These are phyloP conservation scores for Aureobasidium subglaciale DNA, from an alignment of 2,329 filamentous ascomycete species.

Conservation along the genomic window DNA sequence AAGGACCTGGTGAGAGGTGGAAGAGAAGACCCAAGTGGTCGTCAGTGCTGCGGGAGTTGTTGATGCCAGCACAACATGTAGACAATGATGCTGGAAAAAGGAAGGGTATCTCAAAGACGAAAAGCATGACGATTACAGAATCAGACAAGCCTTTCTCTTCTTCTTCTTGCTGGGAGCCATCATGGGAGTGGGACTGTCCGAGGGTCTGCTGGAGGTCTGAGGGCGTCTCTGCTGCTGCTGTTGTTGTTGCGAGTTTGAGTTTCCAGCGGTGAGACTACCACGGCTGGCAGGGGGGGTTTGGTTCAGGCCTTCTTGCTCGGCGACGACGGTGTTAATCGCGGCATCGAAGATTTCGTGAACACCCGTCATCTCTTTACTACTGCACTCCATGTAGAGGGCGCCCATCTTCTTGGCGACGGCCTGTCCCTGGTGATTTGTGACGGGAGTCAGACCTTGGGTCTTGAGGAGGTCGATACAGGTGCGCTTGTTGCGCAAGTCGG, in stretches of 20 bases:
- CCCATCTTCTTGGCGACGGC: slow-evolving; percentile 88
- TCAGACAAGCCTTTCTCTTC: slow-evolving; percentile 78
- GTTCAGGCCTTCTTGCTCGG: slow-evolving; percentile 48
- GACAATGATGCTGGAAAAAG: not conserved
- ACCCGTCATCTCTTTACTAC: slow-evolving; percentile 92
- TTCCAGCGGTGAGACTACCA: slow-evolving; percentile 35
- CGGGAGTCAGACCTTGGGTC: slow-evolving; percentile 91
- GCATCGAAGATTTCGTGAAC: slow-evolving; percentile 95
- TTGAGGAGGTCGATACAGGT: slow-evolving; percentile 98
- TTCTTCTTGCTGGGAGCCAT: slow-evolving; percentile 50
- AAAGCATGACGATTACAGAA: slow-evolving; percentile 47
- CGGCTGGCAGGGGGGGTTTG: slow-evolving; percentile 24
- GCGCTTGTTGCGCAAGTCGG: slow-evolving; percentile 88
- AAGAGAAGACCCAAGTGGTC: not conserved
- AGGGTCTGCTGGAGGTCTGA: slow-evolving; percentile 26
- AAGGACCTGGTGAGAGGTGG: not conserved
- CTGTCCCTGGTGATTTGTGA: slow-evolving; percentile 83
- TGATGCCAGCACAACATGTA: not conserved
- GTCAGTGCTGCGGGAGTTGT: not conserved
- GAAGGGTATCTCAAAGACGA: not conserved
- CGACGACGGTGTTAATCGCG: slow-evolving; percentile 83
- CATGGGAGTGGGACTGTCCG: slow-evolving; percentile 20
- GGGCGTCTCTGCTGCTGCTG: slow-evolving; percentile 27
- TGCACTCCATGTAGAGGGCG: slow-evolving; percentile 95
- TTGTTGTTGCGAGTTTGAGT: slow-evolving; percentile 24